phyloP scores from a whole-genome alignment of 164 flowering plant species.

The Malania oleifera region DNA sequence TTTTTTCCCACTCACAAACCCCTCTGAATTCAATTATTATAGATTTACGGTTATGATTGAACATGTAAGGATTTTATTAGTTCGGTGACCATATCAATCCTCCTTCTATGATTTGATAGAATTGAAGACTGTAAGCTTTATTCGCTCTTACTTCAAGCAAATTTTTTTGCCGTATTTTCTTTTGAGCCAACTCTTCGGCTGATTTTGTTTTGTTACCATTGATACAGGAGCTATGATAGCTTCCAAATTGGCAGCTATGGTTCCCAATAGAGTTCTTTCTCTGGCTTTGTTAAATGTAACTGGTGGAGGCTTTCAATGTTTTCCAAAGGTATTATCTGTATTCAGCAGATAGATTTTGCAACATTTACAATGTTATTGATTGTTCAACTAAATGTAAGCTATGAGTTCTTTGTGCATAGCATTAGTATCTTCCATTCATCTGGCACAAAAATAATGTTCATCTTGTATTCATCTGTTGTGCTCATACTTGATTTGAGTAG shows the following conservation, averaged over 20 bases:
- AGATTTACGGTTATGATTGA: too few relatives aligned
- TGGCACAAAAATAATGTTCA: too few relatives aligned
- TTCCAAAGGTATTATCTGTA: conserved; percentile 94
- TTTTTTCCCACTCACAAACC: too few relatives aligned
- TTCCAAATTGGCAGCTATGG: conserved; percentile 86
- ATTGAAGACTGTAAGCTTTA: background rate
- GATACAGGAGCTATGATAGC: conserved; percentile 91
- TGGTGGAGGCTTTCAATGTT: conserved; percentile 90
- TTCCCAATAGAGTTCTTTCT: conserved; percentile 70
- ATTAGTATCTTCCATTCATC: too few relatives aligned
- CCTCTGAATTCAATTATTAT: too few relatives aligned
- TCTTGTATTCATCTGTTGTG: too few relatives aligned
- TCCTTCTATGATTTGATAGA: background rate
- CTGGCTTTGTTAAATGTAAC: conserved; percentile 89
- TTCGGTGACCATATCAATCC: background rate
- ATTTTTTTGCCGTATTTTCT: background rate
- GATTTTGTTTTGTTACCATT: background rate
- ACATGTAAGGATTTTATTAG: too few relatives aligned
- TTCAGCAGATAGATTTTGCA: conserved; percentile 2
- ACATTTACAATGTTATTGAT: background rate
- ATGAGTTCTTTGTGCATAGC: too few relatives aligned
- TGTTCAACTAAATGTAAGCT: too few relatives aligned
- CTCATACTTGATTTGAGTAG: too few relatives aligned
- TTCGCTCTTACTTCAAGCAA: background rate
- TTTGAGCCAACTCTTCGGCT: background rate